A percentile compares a stretch with the other conserved stretches of the same genome.
Evolutionary conservation across 2,329 filamentous ascomycete species (phyloP).

Genomic region (Calonectria ilicicola): DNA sequence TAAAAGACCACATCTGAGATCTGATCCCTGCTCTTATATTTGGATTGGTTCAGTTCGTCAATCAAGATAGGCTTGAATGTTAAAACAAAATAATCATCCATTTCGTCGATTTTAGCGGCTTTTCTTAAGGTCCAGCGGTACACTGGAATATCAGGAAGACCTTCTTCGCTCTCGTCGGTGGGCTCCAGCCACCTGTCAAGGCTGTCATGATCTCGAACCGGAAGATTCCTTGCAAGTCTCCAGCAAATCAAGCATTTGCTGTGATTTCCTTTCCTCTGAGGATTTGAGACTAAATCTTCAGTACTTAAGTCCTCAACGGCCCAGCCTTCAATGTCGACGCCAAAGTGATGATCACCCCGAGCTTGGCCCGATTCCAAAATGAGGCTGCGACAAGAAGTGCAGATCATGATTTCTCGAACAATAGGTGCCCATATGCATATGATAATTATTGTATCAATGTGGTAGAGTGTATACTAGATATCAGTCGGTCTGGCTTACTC

Average conservation of each 20-base stretch:
- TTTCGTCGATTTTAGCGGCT: neutral
- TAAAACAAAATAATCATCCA: neutral
- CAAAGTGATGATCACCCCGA: neutral
- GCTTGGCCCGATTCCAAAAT: neutral
- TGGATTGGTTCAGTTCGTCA: neutral
- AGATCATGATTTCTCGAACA: neutral
- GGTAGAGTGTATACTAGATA: no score
- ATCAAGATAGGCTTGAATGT: neutral
- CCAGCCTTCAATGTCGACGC: neutral
- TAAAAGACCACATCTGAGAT: neutral
- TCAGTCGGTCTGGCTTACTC: no score
- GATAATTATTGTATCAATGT: no score
- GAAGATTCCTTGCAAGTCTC: neutral
- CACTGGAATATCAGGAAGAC: neutral
- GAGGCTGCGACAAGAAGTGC: neutral
- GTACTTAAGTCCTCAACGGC: no score
- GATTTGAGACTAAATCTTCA: no score
- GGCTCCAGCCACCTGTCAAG: neutral
- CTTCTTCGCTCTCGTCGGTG: neutral
- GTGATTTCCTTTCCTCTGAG: no score
- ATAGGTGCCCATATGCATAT: neutral
- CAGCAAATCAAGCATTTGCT: neutral
- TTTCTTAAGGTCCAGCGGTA: neutral
- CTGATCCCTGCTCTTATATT: neutral
- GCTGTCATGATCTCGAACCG: accelerated